Percentiles rank a stretch among this genome's conserved stretches.
Conservation (phyloP, 441 rosid genomes). For the Aquilaria agallochum region DNA sequence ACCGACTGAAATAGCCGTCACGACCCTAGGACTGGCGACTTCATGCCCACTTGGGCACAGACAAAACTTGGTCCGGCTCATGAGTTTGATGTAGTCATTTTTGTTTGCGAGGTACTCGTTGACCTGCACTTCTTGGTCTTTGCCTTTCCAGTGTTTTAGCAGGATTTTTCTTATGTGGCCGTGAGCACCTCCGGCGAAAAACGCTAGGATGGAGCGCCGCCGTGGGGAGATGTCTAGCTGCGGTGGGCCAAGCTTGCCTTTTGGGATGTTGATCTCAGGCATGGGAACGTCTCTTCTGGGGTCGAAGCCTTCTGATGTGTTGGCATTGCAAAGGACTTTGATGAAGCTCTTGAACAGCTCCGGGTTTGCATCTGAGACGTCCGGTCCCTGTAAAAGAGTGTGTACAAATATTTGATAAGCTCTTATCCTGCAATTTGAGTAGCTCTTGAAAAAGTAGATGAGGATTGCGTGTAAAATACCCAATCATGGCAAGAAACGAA, state of each 20-base stretch:
- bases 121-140: slow-evolving; percentile 35
- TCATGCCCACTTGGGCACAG: slow-evolving; percentile 49
- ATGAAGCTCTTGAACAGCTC: slow-evolving; percentile 20
- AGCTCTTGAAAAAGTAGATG: neutral
- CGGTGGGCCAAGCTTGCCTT: slow-evolving; percentile 19
- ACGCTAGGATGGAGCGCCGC: slow-evolving; percentile 30
- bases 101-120: slow-evolving; percentile 26
- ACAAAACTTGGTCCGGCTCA: slow-evolving; percentile 38
- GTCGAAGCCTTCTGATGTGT: slow-evolving; percentile 32
- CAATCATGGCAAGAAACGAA: slow-evolving; percentile 54
- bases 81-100: slow-evolving; percentile 29
- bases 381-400: slow-evolving; percentile 28
- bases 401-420: neutral
- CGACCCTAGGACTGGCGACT: slow-evolving; percentile 49
- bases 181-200: slow-evolving; percentile 41
- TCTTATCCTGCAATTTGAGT: neutral
- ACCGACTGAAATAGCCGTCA: slow-evolving; percentile 32
- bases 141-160: slow-evolving; percentile 35
- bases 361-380: slow-evolving; percentile 24
- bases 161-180: slow-evolving; percentile 31
- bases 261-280: slow-evolving; percentile 36
- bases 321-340: slow-evolving; percentile 39
- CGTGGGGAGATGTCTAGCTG: neutral
- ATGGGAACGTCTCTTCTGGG: slow-evolving; percentile 37
- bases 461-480: slow-evolving; percentile 22